Evolutionary conservation across 2,329 filamentous ascomycete species (phyloP).

Genomic region (Penicillium sp.): DNA sequence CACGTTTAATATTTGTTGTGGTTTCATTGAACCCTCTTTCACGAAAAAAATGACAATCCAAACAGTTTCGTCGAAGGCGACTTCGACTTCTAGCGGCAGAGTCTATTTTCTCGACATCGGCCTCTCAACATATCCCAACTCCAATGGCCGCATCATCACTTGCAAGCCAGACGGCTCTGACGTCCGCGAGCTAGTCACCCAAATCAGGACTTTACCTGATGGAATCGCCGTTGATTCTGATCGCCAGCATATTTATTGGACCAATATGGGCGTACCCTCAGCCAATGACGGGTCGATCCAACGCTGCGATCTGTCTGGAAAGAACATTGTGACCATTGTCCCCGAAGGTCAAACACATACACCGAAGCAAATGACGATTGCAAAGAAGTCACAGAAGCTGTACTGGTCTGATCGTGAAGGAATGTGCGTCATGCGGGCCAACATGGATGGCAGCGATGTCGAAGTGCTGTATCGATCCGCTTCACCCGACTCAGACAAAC

Average conservation of each 20-base stretch:
- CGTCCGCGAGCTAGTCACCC: conserved; percentile 1
- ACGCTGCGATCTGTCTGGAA: conserved; percentile 1
- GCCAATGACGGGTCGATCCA: conserved; percentile 7
- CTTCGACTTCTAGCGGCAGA: not conserved
- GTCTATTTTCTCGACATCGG: conserved; percentile 7
- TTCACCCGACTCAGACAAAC: not conserved
- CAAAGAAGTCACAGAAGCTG: conserved; percentile 1
- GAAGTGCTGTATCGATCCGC: conserved; percentile 3
- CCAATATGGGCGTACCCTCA: conserved; percentile 11
- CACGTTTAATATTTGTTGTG: not conserved
- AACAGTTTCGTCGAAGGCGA: not conserved
- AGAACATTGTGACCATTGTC: conserved; percentile 5
- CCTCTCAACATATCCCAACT: not conserved
- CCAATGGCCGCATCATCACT: conserved; percentile 5
- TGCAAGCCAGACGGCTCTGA: conserved; percentile 4
- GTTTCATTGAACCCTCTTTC: not conserved
- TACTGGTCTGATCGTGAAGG: conserved; percentile 14
- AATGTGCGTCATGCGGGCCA: conserved; percentile 6
- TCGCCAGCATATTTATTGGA: conserved; percentile 12
- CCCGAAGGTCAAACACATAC: conserved; percentile 4
- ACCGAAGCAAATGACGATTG: conserved; percentile 5
- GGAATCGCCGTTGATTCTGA: conserved; percentile 1
- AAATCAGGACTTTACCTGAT: conserved; percentile 1
- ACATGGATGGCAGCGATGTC: conserved; percentile 8
- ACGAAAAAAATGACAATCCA: not conserved